Evolutionary conservation across 768 basidiomycete species (phyloP), one percentile per base, ranked within the genome.

Genomic region (Agrocybe pediades): DNA sequence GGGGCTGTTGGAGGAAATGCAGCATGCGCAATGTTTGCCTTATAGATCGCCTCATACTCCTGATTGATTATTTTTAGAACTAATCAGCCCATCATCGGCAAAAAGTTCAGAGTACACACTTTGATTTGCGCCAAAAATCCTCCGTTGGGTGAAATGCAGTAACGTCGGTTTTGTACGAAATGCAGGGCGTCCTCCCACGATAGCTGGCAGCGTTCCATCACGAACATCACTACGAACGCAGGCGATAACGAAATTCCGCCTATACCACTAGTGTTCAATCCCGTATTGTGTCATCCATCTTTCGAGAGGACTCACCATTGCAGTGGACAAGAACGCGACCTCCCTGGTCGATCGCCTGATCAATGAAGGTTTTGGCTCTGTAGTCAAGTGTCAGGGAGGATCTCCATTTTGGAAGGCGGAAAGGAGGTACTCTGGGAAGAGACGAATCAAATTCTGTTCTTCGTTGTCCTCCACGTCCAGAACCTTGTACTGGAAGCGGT

Each of bases 1-100:
- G 78, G 74, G 46, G 69, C 72, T 13, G n/a, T n/a, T n/a, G 67
- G 58, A 0, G 85, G 85, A 62, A 81, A 88, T 2, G 74, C 70
- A 4, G 84, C 83, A 26, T 92, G 78, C 0, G 90, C 89, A 20
- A 83, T 74, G 51, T 75, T 83, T 8, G 94, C 94, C 62, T 83
- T 86, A 67, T 95, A 92, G 65, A 96, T 96, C 3, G 92, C 90
- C 69, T 95, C 92, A 59, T 95, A 96, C 74, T 95, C 94, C 92
- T 95, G 61, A 41, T 24, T 46, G 23, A 29, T 17, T 21, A 15
- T 16, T 17, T 43, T 13, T 25, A 41, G 21, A 40, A 5, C 36
- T 36, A 7, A 23, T 13, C 42, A 36, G 17, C 21, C 26, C 16
- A 21, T 44, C 15, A 21, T 26, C 17, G 39, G 16, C 13, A 5